Conservation (phyloP, 2,329 filamentous ascomycete genomes). For the Fusarium paranaense region DNA sequence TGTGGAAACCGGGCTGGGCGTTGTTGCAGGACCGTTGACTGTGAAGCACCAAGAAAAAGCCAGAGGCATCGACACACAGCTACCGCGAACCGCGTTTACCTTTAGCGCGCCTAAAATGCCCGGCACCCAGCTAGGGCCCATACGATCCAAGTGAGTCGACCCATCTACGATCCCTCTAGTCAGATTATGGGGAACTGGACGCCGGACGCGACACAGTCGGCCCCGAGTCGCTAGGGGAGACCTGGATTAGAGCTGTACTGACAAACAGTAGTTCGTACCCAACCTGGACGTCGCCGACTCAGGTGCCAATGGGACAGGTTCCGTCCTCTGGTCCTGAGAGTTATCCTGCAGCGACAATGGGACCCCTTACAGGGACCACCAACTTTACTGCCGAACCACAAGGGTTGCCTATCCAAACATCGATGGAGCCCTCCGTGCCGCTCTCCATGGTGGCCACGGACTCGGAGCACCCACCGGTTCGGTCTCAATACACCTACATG, state of each 20-base stretch:
- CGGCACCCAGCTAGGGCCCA: conserved; percentile 61
- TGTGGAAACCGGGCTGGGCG: conserved; percentile 71
- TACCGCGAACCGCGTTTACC: conserved; percentile 68
- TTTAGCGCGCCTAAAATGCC: conserved; percentile 69
- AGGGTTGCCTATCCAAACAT: conserved; percentile 64
- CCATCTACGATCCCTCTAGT: neutral
- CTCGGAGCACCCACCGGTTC: conserved; percentile 59
- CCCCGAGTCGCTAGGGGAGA: neutral
- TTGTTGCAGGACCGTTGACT: conserved; percentile 67
- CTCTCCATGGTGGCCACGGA: conserved; percentile 63
- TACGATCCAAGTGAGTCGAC: conserved; percentile 68
- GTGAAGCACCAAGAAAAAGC: conserved; percentile 68
- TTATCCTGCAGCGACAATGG: conserved; percentile 65
- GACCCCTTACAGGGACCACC: conserved; percentile 60
- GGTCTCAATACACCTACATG: conserved; percentile 67
- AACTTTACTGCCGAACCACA: conserved; percentile 64
- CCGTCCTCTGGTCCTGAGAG: conserved; percentile 57
- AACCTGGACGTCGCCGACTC: conserved; percentile 63
- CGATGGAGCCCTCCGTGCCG: conserved; percentile 64
- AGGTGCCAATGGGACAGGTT: conserved; percentile 61
- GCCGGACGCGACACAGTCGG: neutral
- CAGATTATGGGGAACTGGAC: neutral
- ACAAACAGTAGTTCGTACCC: conserved; percentile 65
- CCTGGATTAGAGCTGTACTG: conserved; percentile 33
- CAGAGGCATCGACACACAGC: conserved; percentile 63